A percentile compares a stretch with the other conserved stretches of the same genome.
Conservation (phyloP, 495 filamentous ascomycete species). For the Hypoxylon trugodes region DNA sequence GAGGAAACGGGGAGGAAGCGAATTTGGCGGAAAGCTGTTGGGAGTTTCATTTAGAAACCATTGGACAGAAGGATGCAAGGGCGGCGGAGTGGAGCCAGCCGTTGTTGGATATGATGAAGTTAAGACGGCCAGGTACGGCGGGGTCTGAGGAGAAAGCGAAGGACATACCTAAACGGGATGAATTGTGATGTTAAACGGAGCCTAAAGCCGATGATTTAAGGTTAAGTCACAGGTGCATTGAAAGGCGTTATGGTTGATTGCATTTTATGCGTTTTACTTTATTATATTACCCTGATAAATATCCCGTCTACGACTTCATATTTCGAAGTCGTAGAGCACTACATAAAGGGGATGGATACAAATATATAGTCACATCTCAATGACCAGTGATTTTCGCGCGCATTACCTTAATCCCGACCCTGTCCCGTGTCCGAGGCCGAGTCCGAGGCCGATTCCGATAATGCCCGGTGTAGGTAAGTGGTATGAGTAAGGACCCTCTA, state of each 20-base stretch:
- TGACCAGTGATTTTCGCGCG: neutral
- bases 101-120: constrained; percentile 28
- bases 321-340: constrained; percentile 10
- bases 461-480: neutral
- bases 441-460: no score
- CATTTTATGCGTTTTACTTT: constrained; percentile 9
- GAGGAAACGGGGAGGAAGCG: constrained; percentile 2
- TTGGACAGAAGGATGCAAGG: constrained; percentile 21
- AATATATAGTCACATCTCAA: neutral
- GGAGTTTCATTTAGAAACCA: constrained; percentile 48
- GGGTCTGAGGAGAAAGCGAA: no score
- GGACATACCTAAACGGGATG: constrained; percentile 20
- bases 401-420: neutral
- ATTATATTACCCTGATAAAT: constrained; percentile 27
- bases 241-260: neutral
- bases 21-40: constrained; percentile 50
- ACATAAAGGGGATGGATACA: constrained; percentile 19
- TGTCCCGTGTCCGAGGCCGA: neutral
- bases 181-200: constrained; percentile 23
- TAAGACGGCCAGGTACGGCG: constrained; percentile 3
- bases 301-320: constrained; percentile 12
- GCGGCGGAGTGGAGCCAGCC: constrained; percentile 36
- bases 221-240: neutral
- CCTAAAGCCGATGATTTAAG: no score
- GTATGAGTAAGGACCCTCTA: neutral